Conservation (phyloP, 164 flowering plant genomes). For the Santalum album region DNA sequence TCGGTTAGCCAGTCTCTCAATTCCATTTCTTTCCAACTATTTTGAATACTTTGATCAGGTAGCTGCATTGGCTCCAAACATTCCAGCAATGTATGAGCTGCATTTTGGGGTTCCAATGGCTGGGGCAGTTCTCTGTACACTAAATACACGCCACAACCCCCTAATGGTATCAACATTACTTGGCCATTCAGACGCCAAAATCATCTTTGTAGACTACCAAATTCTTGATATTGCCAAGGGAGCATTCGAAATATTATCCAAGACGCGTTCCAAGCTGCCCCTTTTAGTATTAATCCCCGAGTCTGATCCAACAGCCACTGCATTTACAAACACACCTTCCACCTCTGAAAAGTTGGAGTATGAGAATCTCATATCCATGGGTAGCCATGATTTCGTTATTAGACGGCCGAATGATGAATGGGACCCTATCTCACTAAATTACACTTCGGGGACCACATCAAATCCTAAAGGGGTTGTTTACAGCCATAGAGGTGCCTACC, state of each 20-base stretch:
- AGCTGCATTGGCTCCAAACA: constrained; percentile 46
- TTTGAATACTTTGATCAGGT: constrained; percentile 24
- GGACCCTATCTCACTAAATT: constrained; percentile 61
- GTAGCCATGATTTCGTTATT: constrained; percentile 31
- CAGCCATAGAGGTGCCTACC: constrained; percentile 74
- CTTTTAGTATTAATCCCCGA: constrained; percentile 25
- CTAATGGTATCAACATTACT: constrained; percentile 36
- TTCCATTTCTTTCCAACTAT: too few species aligned
- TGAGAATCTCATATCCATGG: constrained; percentile 25
- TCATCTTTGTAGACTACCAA: constrained; percentile 35
- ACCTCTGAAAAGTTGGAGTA: constrained; percentile 17
- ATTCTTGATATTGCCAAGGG: constrained; percentile 17
- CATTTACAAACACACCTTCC: background rate
- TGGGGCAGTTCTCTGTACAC: constrained; percentile 46
- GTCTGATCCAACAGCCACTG: constrained; percentile 1
- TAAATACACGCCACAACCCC: constrained; percentile 47
- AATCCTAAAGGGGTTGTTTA: constrained; percentile 79
- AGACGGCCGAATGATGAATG: constrained; percentile 53
- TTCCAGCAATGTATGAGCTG: constrained; percentile 57
- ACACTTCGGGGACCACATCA: constrained; percentile 81
- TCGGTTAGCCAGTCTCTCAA: too few species aligned
- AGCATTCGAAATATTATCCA: constrained; percentile 25
- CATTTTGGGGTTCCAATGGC: constrained; percentile 71
- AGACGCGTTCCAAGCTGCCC: constrained; percentile 17
- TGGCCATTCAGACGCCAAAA: constrained; percentile 43